Percentiles rank a stretch among this genome's conserved stretches.
Evolutionary conservation across 2,329 filamentous ascomycete genomes (phyloP).

Genomic region (Helotiales sp.): DNA sequence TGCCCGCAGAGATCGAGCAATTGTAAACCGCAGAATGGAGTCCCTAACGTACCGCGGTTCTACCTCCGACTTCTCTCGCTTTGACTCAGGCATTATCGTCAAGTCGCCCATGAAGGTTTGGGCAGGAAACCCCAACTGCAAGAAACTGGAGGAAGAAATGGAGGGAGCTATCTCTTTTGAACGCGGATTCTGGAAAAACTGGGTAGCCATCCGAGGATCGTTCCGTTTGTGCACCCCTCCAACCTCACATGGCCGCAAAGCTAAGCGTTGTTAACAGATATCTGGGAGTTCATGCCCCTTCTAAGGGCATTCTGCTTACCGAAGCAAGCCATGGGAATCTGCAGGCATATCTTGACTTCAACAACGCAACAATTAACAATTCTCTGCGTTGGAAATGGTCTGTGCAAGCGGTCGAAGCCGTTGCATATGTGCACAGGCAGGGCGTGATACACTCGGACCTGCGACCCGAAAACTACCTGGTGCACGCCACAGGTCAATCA

Average conservation of each 20-base stretch:
- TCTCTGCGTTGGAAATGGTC: not conserved
- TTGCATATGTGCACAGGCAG: not conserved
- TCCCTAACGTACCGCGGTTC: conserved; percentile 11
- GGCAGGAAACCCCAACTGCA: conserved; percentile 11
- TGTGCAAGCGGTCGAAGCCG: not conserved
- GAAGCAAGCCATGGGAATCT: not conserved
- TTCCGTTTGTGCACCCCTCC: conserved; percentile 7
- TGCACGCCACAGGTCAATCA: not conserved
- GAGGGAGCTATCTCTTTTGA: conserved; percentile 4
- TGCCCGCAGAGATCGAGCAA: not conserved
- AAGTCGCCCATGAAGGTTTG: conserved; percentile 12
- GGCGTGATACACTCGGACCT: not conserved
- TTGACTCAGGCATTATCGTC: conserved; percentile 8
- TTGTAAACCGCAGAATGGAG: conserved; percentile 11
- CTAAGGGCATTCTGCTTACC: not conserved
- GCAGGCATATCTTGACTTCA: not conserved
- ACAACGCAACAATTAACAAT: not conserved
- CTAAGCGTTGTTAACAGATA: not conserved
- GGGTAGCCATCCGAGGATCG: conserved; percentile 7
- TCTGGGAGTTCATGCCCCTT: not conserved
- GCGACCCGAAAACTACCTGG: not conserved
- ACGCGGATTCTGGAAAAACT: conserved; percentile 8
- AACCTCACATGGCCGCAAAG: not conserved
- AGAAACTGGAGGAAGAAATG: conserved; percentile 13
- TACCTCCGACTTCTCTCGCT: conserved; percentile 15